phyloP scores from a whole-genome alignment of 23 red algal species.

The Gracilaria vermiculophylla region DNA sequence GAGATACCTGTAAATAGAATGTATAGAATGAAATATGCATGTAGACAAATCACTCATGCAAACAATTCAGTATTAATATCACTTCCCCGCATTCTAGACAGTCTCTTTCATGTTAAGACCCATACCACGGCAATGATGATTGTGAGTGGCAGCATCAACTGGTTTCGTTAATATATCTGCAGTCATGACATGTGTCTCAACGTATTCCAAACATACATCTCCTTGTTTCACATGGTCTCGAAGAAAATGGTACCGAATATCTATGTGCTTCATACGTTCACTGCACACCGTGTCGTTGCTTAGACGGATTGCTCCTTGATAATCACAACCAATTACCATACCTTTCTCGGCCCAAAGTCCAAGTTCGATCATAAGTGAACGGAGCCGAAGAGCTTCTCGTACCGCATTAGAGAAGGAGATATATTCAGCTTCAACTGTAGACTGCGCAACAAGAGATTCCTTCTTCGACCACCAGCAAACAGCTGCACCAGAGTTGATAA shows the following conservation, averaged over 20 bases:
- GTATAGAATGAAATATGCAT: no score
- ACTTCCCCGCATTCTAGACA: no score
- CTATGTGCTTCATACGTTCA: constrained; percentile 44
- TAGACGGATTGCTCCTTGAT: not conserved
- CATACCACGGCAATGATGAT: no score
- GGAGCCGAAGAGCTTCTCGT: constrained; percentile 31
- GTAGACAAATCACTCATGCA: no score
- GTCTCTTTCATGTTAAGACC: no score
- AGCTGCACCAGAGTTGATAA: not conserved
- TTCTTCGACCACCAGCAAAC: constrained; percentile 33
- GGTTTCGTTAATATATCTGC: constrained; percentile 20
- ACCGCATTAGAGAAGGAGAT: constrained; percentile 1
- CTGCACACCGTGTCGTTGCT: constrained; percentile 8
- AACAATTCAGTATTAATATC: no score
- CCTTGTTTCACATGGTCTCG: constrained; percentile 8
- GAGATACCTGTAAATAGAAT: no score
- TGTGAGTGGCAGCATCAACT: no score
- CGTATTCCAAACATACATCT: not conserved
- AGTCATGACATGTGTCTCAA: not conserved
- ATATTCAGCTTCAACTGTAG: constrained; percentile 31
- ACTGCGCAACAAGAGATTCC: constrained; percentile 29
- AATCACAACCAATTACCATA: no score
- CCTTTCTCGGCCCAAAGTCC: no score
- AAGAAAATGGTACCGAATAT: constrained; percentile 25
- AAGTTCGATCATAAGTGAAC: no score